phyloP scores from a whole-genome alignment of 2,329 filamentous ascomycete genomes.

The Diplodia scrobiculata region DNA sequence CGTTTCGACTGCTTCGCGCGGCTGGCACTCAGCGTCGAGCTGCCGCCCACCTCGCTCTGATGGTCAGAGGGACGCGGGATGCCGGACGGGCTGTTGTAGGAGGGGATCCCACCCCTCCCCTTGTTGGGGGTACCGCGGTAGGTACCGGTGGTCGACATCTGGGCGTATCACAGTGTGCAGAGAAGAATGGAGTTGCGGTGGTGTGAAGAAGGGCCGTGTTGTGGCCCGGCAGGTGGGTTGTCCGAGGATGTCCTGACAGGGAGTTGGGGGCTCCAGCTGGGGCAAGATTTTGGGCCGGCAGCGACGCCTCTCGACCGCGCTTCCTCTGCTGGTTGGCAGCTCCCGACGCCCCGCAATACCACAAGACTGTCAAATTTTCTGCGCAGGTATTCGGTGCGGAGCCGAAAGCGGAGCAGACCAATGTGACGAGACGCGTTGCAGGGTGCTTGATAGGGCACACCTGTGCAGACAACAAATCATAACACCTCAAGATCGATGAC shows the following conservation, averaged over 20 bases:
- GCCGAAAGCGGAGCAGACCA: constrained; percentile 22
- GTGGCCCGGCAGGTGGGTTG: constrained; percentile 18
- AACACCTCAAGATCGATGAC: constrained; percentile 15
- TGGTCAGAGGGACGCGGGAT: constrained; percentile 68
- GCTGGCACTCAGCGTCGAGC: constrained; percentile 84
- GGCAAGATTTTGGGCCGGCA: constrained; percentile 25
- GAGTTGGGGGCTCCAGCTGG: constrained; percentile 12
- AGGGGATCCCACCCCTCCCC: constrained; percentile 60
- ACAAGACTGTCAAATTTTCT: constrained; percentile 6
- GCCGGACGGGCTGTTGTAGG: constrained; percentile 65
- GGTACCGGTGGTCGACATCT: constrained; percentile 64
- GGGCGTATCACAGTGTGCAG: constrained; percentile 8
- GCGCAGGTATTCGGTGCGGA: constrained; percentile 10
- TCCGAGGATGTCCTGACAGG: constrained; percentile 10
- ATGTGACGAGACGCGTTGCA: constrained; percentile 13
- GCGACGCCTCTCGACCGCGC: constrained; percentile 12
- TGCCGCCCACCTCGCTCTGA: constrained; percentile 39
- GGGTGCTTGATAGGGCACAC: constrained; percentile 22
- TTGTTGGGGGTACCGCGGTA: constrained; percentile 69
- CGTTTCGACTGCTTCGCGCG: constrained; percentile 95
- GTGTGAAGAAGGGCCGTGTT: constrained; percentile 23
- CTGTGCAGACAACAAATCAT: constrained; percentile 15
- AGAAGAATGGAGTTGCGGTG: constrained; percentile 20
- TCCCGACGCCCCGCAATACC: constrained; percentile 14
- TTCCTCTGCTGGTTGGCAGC: constrained; percentile 12